phyloP scores from a whole-genome alignment of 2,329 filamentous ascomycete species.

The Ophiostoma perfectum region DNA sequence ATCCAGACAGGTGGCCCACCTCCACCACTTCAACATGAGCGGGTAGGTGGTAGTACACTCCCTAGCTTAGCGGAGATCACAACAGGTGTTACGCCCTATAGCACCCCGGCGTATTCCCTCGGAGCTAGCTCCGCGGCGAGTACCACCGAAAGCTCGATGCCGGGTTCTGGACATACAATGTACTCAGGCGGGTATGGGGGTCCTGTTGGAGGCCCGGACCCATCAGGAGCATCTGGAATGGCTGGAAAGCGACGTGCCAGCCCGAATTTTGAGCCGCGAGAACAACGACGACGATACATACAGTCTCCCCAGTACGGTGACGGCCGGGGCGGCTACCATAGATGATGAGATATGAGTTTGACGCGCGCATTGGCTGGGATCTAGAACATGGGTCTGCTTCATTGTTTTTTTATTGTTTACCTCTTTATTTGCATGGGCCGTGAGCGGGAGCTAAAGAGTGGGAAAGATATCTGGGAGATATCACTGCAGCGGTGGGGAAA shows the following conservation, averaged over 20 bases:
- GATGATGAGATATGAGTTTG: slow-evolving; percentile 5
- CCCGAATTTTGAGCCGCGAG: slow-evolving; percentile 41
- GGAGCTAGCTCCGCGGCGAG: slow-evolving; percentile 36
- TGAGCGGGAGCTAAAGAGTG: not conserved
- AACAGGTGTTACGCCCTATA: slow-evolving; percentile 57
- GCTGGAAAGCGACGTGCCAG: slow-evolving; percentile 51
- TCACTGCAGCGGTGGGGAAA: not conserved
- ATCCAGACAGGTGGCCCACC: slow-evolving; percentile 39
- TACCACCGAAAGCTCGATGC: slow-evolving; percentile 39
- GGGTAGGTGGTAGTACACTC: slow-evolving; percentile 36
- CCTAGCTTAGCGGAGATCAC: slow-evolving; percentile 60
- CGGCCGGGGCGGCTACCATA: slow-evolving; percentile 17
- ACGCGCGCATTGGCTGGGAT: no score
- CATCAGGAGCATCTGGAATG: slow-evolving; percentile 2
- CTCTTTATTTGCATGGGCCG: slow-evolving; percentile 7
- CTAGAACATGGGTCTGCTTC: not conserved
- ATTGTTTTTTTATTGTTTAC: slow-evolving; percentile 5
- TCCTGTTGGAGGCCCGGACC: not conserved
- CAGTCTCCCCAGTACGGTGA: slow-evolving; percentile 30
- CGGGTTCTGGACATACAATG: not conserved
- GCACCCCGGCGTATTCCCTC: slow-evolving; percentile 50
- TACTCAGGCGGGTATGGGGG: slow-evolving; percentile 11
- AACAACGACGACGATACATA: slow-evolving; percentile 42
- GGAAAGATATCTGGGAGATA: not conserved
- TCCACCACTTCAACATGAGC: slow-evolving; percentile 26